Base-by-base conservation (phyloP, 2,329 filamentous ascomycete species). In the Acarospora socialis region DNA sequence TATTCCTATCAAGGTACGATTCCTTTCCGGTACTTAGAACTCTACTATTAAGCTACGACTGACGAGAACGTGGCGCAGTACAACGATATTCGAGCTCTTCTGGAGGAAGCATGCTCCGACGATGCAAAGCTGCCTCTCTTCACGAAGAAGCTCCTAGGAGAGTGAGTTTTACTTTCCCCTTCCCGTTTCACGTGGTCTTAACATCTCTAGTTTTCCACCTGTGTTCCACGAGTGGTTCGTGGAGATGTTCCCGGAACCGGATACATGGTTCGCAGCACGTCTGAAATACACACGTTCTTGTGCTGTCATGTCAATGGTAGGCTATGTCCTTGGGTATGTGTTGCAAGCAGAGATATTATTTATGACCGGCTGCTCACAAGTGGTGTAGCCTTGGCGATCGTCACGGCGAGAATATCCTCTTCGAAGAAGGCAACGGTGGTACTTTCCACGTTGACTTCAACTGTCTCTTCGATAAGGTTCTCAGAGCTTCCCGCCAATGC, bases 241-340 rank as follows among this genome's bases (percentile, higher is more conserved):
- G 13, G 81, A 92, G 45, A 83, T 84, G 45, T 99, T 94, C 50
- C 84, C 90, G 0, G 84, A 92, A 49, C 86, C 92, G 3, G 81
- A 82, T 8, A 68, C 77, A 1, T 99, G 90, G 90, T 92, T 98
- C 54, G 70, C 75, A 2, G 86, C 87, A 7, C 73, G 90, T 5
- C 66, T 95, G 26, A 73, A 77, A 28, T 99, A 95, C 57, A 92
- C 90, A 2, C 74, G 90, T 3, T 92, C 90, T 1, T 87, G 81
- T 47, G 90, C 92, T 7, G 90, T 98, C 43, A 98, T 98, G 86
- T 93, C 84, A n/a, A 98, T 99, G 72, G 83, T 93, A 4, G 90
- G 90, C 30, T 92, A 92, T 35, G 86, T 95, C 29, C 69, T 99
- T 4, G 90, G 73, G 38, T 61, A 49, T 33, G 54, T 42, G 19